phyloP scores from a whole-genome alignment of 225 moss, liverwort and hornwort species.

The Rhytidiadelphus loreus region DNA sequence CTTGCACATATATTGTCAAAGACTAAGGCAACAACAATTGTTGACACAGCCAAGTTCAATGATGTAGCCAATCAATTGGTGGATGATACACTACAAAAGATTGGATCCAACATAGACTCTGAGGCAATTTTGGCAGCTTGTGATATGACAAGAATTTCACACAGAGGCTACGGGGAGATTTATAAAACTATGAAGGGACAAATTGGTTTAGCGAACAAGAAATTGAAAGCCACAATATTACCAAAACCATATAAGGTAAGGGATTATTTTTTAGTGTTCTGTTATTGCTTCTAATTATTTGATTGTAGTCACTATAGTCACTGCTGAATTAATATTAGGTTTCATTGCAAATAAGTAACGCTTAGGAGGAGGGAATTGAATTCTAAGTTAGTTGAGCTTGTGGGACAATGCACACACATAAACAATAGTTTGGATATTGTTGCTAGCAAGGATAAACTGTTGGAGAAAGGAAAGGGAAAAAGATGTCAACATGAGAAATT shows the following conservation, averaged over 20 bases:
- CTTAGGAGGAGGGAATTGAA: neutral
- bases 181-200: neutral
- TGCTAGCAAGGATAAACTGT: neutral
- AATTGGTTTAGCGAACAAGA: neutral
- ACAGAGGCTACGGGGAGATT: neutral
- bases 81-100: too few species aligned
- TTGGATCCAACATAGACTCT: too few species aligned
- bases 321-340: too few species aligned
- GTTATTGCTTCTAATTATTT: fast-evolving
- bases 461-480: neutral
- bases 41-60: too few species aligned
- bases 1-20: neutral
- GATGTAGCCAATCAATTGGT: too few species aligned
- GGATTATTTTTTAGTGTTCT: neutral
- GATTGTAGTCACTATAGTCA: too few species aligned
- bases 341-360: neutral
- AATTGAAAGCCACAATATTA: neutral
- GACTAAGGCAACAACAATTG: too few species aligned
- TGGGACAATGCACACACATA: neutral
- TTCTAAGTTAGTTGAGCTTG: neutral
- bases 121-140: too few species aligned
- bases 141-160: neutral
- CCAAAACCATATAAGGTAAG: neutral
- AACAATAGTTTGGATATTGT: neutral
- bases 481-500: neutral